Conservation (phyloP, 768 basidiomycete genomes). For the Mycena polygramma region DNA sequence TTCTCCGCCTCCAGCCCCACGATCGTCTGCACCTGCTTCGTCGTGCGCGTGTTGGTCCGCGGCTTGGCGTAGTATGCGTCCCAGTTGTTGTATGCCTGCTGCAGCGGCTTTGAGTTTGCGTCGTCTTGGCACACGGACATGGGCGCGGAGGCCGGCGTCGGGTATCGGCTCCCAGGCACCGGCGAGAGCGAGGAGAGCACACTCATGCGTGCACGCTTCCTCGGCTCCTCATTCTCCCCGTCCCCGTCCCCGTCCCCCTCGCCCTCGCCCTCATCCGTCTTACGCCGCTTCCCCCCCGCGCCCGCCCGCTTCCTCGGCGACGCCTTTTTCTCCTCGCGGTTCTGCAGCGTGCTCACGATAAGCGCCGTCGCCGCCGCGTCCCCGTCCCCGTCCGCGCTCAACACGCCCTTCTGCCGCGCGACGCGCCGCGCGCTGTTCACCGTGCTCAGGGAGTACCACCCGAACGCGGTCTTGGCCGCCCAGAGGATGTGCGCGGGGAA, state of each 20-base stretch:
- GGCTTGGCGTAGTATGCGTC: constrained; percentile 16
- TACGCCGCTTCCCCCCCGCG: too few species aligned
- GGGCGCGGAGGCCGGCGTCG: too few species aligned
- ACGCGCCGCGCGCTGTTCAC: not conserved
- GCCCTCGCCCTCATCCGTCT: too few species aligned
- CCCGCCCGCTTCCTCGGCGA: too few species aligned
- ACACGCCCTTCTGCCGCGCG: not conserved
- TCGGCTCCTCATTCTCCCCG: too few species aligned
- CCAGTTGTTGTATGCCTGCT: not conserved
- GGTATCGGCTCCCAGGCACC: too few species aligned
- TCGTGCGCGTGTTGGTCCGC: constrained; percentile 12
- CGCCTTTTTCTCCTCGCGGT: not conserved
- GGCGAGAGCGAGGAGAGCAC: too few species aligned
- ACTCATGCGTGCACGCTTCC: constrained; percentile 1
- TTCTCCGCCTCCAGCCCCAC: constrained; percentile 7
- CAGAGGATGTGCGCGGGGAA: constrained; percentile 19
- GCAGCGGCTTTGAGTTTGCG: not conserved
- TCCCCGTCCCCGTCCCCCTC: too few species aligned
- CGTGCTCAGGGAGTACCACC: constrained; percentile 12
- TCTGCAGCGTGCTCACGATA: constrained; percentile 6
- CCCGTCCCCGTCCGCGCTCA: not conserved
- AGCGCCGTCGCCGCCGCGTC: constrained; percentile 2
- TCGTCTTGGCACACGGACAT: too few species aligned
- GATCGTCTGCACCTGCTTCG: not conserved
- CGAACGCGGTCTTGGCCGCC: not conserved